Base-by-base conservation (phyloP, 306 rosid genomes). In the Sindora glabra region DNA sequence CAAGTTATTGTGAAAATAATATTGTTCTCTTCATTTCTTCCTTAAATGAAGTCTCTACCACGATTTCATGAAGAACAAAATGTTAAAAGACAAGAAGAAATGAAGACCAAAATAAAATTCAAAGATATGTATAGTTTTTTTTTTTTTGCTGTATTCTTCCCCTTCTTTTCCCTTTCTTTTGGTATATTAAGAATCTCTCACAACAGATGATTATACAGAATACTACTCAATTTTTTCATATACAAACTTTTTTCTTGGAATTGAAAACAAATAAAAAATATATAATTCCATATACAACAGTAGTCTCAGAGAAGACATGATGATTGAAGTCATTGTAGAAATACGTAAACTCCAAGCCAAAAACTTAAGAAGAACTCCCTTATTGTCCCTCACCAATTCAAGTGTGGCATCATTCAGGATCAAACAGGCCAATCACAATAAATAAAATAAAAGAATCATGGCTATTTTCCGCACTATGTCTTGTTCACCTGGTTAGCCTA, bases 401-500 rank as follows among this genome's bases (percentile, higher is more conserved):
- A n/a, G n/a, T n/a, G n/a, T n/a, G n/a, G 66, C 39, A 65, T 51
- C 32, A 69, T 58, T 21, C 55, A 18, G 41, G 14, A 23, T 29
- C 7, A 18, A 33, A 61, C 68, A 45, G 11, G 75, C 56, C 44
- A n/a, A n/a, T n/a, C n/a, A 70, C 55, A 64, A 51, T 59, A 18
- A 36, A 57, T 51, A 38, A 14, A 65, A 34, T 74, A 62, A 59
- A 56, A 32, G 33, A 33, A 53, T 52, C 34, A 41, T 18, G 22
- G 47, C 19, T 48, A 21, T 36, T 29, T 53, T 64, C 64, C 51
- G n/a, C 38, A 79, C 70, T 74, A 92, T 32, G 84, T 14, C 70
- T 83, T 86, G 71, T 86, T 78, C 72, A n/a, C n/a, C n/a, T n/a
- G n/a, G n/a, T 78, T 89, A 66, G 96, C 90, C 98, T 88, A 89